Percentiles rank a stretch among this genome's conserved stretches.
phyloP scores from a whole-genome alignment of 257 asterid species.

The Solanum ossicruentum region DNA sequence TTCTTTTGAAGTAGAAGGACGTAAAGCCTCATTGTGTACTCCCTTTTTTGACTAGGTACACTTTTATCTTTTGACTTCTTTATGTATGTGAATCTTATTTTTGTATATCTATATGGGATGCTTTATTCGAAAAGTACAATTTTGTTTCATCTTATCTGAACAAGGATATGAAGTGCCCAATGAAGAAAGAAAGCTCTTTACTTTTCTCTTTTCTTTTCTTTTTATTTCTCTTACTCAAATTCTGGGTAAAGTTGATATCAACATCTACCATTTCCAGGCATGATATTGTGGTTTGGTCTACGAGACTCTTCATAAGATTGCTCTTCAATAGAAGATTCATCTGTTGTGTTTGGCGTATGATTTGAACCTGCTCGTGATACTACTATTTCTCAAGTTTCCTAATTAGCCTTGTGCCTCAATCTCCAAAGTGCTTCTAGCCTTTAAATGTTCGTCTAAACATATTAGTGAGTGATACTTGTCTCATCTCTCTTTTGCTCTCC shows the following conservation, averaged over 20 bases:
- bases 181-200: neutral
- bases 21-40: conserved; percentile 5
- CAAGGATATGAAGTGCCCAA: neutral
- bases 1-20: conserved; percentile 39
- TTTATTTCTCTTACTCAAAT: neutral
- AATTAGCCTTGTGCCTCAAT: neutral
- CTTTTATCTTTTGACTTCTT: neutral
- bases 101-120: neutral
- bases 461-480: neutral
- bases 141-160: neutral
- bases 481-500: conserved; percentile 12
- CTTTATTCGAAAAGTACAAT: neutral
- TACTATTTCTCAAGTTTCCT: neutral
- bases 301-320: neutral
- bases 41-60: neutral
- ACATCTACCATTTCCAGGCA: neutral
- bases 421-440: neutral
- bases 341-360: neutral
- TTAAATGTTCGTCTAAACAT: neutral
- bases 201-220: neutral
- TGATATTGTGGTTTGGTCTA: neutral
- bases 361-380: neutral
- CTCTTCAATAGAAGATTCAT: neutral
- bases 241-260: neutral
- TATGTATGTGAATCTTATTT: neutral